These are phyloP conservation scores for Termitomyces sp. DNA, from an alignment of 768 basidiomycete genomes.

Conservation along the genomic window DNA sequence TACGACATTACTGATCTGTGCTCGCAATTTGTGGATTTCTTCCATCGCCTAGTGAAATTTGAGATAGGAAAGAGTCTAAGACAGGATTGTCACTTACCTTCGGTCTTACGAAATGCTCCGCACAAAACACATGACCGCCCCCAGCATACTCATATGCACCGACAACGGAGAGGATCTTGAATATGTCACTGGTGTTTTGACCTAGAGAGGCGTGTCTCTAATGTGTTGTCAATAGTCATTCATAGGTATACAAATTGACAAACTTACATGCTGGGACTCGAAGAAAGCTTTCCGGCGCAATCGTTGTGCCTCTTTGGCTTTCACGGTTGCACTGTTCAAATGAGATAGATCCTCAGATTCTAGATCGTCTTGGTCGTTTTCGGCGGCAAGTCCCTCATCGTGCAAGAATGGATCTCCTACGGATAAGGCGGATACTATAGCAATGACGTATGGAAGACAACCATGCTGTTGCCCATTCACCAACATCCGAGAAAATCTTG, in stretches of 20 bases:
- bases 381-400: slow-evolving; percentile 61
- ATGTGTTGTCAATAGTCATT: not conserved
- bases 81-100: slow-evolving; percentile 52
- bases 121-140: slow-evolving; percentile 76
- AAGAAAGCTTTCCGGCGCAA: slow-evolving; percentile 75
- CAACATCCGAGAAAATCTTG: slow-evolving; percentile 94
- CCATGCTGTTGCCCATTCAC: slow-evolving; percentile 86
- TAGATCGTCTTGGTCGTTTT: slow-evolving; percentile 30
- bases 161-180: slow-evolving; percentile 87
- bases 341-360: slow-evolving; percentile 37
- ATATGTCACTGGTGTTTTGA: slow-evolving; percentile 76
- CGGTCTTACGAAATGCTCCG: slow-evolving; percentile 81
- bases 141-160: slow-evolving; percentile 95
- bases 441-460: slow-evolving; percentile 83
- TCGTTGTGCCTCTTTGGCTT: slow-evolving; percentile 55
- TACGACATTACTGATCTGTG: slow-evolving; percentile 86
- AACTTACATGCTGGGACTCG: slow-evolving; percentile 68
- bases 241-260: not conserved
- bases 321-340: slow-evolving; percentile 42
- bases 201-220: slow-evolving; percentile 82
- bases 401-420: slow-evolving; percentile 96
- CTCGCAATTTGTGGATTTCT: slow-evolving; percentile 93
- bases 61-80: not conserved
- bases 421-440: slow-evolving; percentile 85
- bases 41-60: slow-evolving; percentile 78